Base-by-base conservation (phyloP, 495 filamentous ascomycete species). In the Aspergillus diversus region DNA sequence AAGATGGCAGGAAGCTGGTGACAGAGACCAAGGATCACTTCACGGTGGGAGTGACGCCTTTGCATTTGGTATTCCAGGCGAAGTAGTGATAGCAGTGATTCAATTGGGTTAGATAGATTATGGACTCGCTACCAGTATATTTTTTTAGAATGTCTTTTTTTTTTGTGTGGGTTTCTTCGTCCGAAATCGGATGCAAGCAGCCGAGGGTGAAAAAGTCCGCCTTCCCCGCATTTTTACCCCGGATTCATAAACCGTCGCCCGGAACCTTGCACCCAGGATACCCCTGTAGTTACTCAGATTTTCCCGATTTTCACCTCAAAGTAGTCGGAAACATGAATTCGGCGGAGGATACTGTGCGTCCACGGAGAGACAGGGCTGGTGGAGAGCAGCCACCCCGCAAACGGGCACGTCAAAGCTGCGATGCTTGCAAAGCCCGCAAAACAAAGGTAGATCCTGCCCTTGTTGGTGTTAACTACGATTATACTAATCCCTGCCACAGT, bases 1-100 rank as follows among this genome's bases (percentile, higher is more conserved):
- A 82, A 32, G 71, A 72, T 55, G 80, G 79, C 1, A 60, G 50
- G 11, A 64, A 31, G 13, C 46, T 81, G 21, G 51, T 77, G 37
- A 47, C 64, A 7, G 71, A 78, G 21, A 66, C 69, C 5, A 55
- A 55, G 52, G 52, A 49, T 63, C 68, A 76, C 33, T 80, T 81
- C 54, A 81, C 78, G 4, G 58, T 65, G 9, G 57, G 54, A 12
- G 65, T 66, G 8, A 69, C 69, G 5, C 35, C 43, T 39, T 32
- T 66, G 21, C 16, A 54, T n/a, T 34, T 67, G 37, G 49, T 67
- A 3, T 68, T 68, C 54, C 27, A 35, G 16, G 35, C 60, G 16
- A 53, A 53, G 39, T 7, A 43, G 39, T n/a, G n/a, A 43, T 43
- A 5, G n/a, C n/a, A 43, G 39, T 27, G 21, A 27, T 27, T 27